A percentile compares a stretch with the other conserved stretches of the same genome.
phyloP scores from a whole-genome alignment of 148 eudicot genomes.

The Persicaria maculosa region DNA sequence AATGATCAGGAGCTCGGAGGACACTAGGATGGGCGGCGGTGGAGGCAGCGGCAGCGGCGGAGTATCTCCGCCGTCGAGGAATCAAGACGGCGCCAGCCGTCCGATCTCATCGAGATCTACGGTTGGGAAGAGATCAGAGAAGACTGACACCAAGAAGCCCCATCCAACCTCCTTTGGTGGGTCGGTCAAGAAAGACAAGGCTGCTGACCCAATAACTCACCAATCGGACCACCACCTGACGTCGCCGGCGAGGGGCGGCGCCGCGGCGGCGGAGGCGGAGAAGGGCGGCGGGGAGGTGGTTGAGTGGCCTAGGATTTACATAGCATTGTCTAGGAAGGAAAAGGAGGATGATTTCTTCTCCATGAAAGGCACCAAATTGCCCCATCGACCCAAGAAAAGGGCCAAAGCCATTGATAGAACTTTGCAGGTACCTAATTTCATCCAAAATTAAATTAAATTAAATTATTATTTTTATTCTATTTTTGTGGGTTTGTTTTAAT shows the following conservation, averaged over 20 bases:
- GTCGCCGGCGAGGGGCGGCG: slow-evolving; percentile 12
- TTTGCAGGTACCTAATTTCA: slow-evolving; percentile 27
- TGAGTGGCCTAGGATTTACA: slow-evolving; percentile 42
- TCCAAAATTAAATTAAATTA: too few relatives aligned
- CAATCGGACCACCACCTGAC: slow-evolving; percentile 2
- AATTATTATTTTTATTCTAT: background rate
- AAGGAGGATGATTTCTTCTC: slow-evolving; percentile 44
- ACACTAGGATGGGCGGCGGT: slow-evolving; percentile 10
- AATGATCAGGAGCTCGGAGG: slow-evolving; percentile 21
- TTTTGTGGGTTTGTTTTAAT: background rate
- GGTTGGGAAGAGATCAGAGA: slow-evolving; percentile 26
- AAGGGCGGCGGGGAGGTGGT: slow-evolving; percentile 21
- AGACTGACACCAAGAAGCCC: slow-evolving; percentile 13
- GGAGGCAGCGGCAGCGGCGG: slow-evolving; percentile 5
- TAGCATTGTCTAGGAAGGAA: slow-evolving; percentile 37
- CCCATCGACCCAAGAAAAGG: slow-evolving; percentile 45
- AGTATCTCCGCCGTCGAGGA: slow-evolving; percentile 9
- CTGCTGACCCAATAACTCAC: slow-evolving; percentile 12
- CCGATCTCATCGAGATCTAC: slow-evolving; percentile 23
- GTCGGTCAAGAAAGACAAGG: slow-evolving; percentile 20
- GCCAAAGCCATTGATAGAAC: slow-evolving; percentile 42
- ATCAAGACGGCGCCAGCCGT: slow-evolving; percentile 16
- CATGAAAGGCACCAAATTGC: slow-evolving; percentile 46
- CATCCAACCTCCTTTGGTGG: slow-evolving; percentile 8
- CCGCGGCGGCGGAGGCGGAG: slow-evolving; percentile 7